Base-by-base conservation (phyloP, 108 stramenopile species). In the Cafeteria roenbergensis region DNA sequence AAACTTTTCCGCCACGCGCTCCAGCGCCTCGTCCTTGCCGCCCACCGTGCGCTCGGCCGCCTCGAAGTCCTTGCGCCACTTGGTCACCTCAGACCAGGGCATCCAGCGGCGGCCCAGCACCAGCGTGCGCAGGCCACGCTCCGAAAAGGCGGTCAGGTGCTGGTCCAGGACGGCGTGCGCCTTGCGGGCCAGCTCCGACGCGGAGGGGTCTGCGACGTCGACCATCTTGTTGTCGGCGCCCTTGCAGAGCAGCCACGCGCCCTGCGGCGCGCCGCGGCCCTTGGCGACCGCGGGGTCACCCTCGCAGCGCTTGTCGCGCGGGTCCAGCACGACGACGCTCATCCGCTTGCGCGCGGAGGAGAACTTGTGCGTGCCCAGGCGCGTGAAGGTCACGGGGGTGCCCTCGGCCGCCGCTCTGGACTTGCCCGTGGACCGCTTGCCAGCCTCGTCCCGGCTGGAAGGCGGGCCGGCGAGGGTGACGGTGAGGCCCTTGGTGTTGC, bases 51-150 rank as follows among this genome's bases (percentile, higher is more conserved):
- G 50, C 0, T 21, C 33, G 25, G 91, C 89, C 50, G 78, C 75
- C 38, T 83, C 82, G 68, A 76, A 85, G 31, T 73, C 62, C 38
- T 66, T 62, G 24, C 90, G 66, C 95, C 93, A 97, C 50, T 69
- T 70, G 4, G 59, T 65, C 69, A 83, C 84, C 73, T 88, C 86
- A n/a, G 71, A 74, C 31, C 88, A 83, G 29, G 83, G 78, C 14
- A 98, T 65, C 42, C 89, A 78, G 28, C 86, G 83, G 14, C 85
- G 70, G 34, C 88, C 93, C 28, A 95, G 73, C 34, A 94, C 94
- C 29, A 98, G 71, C 1, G 96, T 98, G 32, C 96, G 81, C 33
- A 98, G 71, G 22, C 96, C 96, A 68, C 90, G 88, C 53, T 77
- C 76, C 0, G 92, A 93, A 76, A 93, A 97, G 35, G 27, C 32